Conservation (phyloP, 2,329 filamentous ascomycete genomes). For the Trichoderma sp. region DNA sequence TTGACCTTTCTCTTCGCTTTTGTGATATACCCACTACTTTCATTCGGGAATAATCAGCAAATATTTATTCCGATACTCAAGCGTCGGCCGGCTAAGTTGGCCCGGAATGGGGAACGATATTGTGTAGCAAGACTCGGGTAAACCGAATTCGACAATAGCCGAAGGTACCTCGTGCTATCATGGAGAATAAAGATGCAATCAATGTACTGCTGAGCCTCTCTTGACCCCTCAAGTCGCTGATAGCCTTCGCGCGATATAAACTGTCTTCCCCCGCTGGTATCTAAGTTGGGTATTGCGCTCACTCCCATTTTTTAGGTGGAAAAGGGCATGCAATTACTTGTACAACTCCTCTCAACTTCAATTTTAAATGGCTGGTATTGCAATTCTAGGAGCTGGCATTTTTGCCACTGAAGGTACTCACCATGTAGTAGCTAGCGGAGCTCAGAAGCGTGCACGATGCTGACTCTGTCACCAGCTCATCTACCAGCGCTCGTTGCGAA, state of each 20-base stretch:
- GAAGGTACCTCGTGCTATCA: background rate
- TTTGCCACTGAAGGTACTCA: constrained; percentile 17
- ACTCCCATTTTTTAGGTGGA: background rate
- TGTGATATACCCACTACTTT: background rate
- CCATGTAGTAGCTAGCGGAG: background rate
- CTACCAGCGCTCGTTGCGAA: constrained; percentile 10
- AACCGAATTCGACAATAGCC: constrained; percentile 23
- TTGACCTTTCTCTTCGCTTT: background rate
- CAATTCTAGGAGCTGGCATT: constrained; percentile 24
- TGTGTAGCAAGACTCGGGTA: constrained; percentile 7
- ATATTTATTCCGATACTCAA: background rate
- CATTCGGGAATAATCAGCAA: background rate
- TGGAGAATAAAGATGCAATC: background rate
- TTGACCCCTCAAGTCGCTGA: background rate
- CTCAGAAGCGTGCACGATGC: background rate
- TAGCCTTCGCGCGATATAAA: background rate
- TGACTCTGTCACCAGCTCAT: constrained; percentile 11
- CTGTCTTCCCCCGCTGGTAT: background rate
- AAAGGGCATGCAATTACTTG: background rate
- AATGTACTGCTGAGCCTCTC: background rate
- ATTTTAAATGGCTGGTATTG: constrained; percentile 12
- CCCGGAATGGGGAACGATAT: background rate
- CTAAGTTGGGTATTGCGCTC: background rate
- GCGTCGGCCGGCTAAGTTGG: constrained; percentile 5
- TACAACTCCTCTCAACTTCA: no score